A percentile compares a stretch with the other conserved stretches of the same genome.
Conservation (phyloP, 2,329 filamentous ascomycete genomes). For the Colletotrichum paranaense region DNA sequence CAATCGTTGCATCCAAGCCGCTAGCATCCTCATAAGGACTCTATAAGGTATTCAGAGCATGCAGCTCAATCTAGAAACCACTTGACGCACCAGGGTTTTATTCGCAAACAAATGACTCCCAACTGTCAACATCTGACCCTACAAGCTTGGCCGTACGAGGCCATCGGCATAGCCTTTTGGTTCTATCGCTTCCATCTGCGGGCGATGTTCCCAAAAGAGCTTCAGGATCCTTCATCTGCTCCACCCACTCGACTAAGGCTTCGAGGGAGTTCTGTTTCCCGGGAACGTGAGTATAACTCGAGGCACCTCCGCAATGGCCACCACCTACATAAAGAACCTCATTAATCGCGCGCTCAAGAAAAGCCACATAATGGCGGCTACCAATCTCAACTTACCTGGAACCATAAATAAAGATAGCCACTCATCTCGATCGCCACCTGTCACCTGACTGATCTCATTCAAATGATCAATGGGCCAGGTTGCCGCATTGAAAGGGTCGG, state of each 20-base stretch:
- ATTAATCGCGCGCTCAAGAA: neutral
- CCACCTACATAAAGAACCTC: neutral
- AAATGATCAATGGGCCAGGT: conserved; percentile 24
- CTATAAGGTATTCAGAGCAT: too few species aligned
- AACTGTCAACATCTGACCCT: neutral
- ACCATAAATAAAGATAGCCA: conserved; percentile 24
- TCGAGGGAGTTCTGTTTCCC: conserved; percentile 13
- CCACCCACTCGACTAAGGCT: conserved; percentile 12
- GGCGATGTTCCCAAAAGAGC: neutral
- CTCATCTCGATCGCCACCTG: conserved; percentile 5
- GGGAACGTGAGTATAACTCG: conserved; percentile 20
- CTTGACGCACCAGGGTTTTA: too few species aligned
- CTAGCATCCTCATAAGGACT: too few species aligned
- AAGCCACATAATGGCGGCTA: neutral
- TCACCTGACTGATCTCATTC: conserved; percentile 45
- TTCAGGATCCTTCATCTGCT: neutral
- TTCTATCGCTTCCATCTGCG: conserved; percentile 15
- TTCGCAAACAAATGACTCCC: neutral
- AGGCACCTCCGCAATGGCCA: conserved; percentile 18
- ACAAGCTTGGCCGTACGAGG: conserved; percentile 2
- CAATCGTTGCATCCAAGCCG: too few species aligned
- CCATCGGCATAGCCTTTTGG: conserved; percentile 22
- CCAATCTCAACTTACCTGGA: neutral
- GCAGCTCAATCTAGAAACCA: too few species aligned
- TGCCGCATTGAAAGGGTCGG: conserved; percentile 20